These are phyloP conservation scores for Stramenopiles sp. DNA, from an alignment of 352 stramenopile species.

Conservation along the genomic window DNA sequence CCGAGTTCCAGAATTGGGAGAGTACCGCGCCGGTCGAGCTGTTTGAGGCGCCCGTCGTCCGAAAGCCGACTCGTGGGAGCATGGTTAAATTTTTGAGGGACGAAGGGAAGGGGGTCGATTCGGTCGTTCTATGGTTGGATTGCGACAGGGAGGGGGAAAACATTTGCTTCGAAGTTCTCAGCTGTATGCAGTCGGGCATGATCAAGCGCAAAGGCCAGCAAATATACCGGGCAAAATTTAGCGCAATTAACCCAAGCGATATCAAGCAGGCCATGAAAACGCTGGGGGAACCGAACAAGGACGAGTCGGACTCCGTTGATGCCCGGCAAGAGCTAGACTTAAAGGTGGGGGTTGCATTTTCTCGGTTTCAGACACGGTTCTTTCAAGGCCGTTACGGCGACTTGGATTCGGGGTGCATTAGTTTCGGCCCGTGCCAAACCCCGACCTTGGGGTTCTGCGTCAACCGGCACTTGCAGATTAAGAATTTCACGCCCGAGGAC, in stretches of 20 bases:
- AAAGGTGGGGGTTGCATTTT: slow-evolving; percentile 75
- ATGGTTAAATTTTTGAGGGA: slow-evolving; percentile 68
- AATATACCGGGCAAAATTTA: slow-evolving; percentile 71
- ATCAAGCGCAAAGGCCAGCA: slow-evolving; percentile 42
- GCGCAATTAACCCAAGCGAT: slow-evolving; percentile 66
- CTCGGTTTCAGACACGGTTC: slow-evolving; percentile 78
- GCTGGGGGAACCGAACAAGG: slow-evolving; percentile 38
- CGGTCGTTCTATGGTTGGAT: slow-evolving; percentile 94
- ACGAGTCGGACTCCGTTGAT: slow-evolving; percentile 52
- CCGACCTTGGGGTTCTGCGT: slow-evolving; percentile 93
- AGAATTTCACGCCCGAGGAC: slow-evolving; percentile 56
- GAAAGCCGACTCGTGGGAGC: slow-evolving; percentile 54
- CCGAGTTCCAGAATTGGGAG: slow-evolving; percentile 60
- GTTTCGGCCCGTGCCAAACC: slow-evolving; percentile 98
- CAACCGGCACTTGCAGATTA: slow-evolving; percentile 61
- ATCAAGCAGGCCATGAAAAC: slow-evolving; percentile 47
- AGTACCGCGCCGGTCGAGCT: slow-evolving; percentile 75
- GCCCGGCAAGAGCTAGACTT: slow-evolving; percentile 82
- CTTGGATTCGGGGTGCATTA: slow-evolving; percentile 70
- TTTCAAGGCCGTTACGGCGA: slow-evolving; percentile 66
- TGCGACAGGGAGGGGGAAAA: slow-evolving; percentile 99
- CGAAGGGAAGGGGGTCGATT: slow-evolving; percentile 48
- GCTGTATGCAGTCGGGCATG: slow-evolving; percentile 54
- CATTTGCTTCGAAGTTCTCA: slow-evolving; percentile 88
- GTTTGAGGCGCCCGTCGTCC: slow-evolving; percentile 61